Evolutionary conservation across 2,329 filamentous ascomycete species (phyloP), one percentile per base, ranked within the genome.

Genomic region (Rhynchosporium agropyri): DNA sequence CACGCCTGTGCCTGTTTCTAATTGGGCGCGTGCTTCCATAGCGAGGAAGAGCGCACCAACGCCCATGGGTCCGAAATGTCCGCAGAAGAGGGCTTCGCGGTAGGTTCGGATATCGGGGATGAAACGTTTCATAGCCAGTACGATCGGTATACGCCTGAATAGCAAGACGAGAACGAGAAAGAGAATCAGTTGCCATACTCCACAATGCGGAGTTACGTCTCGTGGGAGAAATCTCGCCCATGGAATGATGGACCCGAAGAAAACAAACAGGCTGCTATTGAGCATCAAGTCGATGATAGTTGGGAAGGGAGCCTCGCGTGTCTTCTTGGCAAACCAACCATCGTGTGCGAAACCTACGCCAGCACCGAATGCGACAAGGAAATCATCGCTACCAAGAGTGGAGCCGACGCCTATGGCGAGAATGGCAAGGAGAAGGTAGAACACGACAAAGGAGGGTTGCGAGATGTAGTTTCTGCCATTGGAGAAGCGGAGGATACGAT

Each of bases 41-140:
- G 82, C 81, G 0, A 85, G 77, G 72, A 85, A 85, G 6, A 85
- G 71, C 0, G 80, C 83, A 2, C 82, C 83, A 1, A 85, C 77
- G 20, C 83, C 83, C 78, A 85, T 84, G 8, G 82, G 82, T 0
- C 82, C 82, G 62, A 85, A 85, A 68, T 85, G 83, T 0, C 83
- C 82, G 49, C 77, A 78, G 71, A 85, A 85, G 0, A 84, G 70
- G 0, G 82, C 82, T 71, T 85, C 83, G 5, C 77, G 76, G 28
- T 78, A 78, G 0, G 81, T 83, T 7, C 75, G 72, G 51, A 84
- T 76, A 58, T 81, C 78, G 0, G 80, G 81, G 10, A 83, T 75
- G 63, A 79, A 75, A 12, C 75, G 76, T 70, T 83, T 81, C 3
- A 80, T 68, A 0, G 76, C 73, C 38, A 83, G 73, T 2, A 84